phyloP scores from a whole-genome alignment of 306 rosid genomes.

The Urtica urens region DNA sequence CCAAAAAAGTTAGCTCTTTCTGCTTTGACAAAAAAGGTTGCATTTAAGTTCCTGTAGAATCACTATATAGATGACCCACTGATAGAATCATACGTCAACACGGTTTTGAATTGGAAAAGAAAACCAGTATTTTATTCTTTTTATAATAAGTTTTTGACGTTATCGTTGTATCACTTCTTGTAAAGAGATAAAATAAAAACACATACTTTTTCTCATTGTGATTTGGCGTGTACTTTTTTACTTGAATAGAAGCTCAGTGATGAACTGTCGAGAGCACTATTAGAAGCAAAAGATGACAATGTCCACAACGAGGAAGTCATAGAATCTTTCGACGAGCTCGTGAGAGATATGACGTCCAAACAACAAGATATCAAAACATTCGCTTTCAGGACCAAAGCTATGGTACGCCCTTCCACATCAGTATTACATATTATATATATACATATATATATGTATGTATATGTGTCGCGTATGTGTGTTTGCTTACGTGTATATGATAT shows the following conservation, averaged over 20 bases:
- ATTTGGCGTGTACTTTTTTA: conserved; percentile 19
- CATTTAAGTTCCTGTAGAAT: not conserved
- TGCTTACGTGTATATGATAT: too few relatives aligned
- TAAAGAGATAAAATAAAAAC: too few relatives aligned
- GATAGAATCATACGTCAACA: conserved; percentile 6
- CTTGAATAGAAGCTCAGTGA: conserved; percentile 56
- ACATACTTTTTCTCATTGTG: conserved; percentile 12
- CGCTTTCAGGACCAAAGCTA: conserved; percentile 78
- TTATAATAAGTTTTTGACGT: not conserved
- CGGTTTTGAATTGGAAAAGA: not conserved
- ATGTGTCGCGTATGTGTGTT: too few relatives aligned
- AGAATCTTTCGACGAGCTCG: conserved; percentile 73
- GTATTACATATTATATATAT: not conserved
- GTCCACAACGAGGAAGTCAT: conserved; percentile 30
- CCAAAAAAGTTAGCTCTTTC: not conserved
- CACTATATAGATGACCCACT: not conserved
- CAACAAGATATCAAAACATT: conserved; percentile 58
- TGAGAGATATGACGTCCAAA: conserved; percentile 50
- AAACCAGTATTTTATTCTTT: not conserved
- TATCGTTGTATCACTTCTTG: not conserved
- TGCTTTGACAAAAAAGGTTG: not conserved
- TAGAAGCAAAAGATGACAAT: conserved; percentile 45
- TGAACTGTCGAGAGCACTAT: conserved; percentile 57
- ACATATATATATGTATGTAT: not conserved
- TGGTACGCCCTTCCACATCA: too few relatives aligned